Percentiles rank a stretch among this genome's conserved stretches.
Conservation (phyloP, 495 filamentous ascomycete species). For the Mytilinidion resinicola region DNA sequence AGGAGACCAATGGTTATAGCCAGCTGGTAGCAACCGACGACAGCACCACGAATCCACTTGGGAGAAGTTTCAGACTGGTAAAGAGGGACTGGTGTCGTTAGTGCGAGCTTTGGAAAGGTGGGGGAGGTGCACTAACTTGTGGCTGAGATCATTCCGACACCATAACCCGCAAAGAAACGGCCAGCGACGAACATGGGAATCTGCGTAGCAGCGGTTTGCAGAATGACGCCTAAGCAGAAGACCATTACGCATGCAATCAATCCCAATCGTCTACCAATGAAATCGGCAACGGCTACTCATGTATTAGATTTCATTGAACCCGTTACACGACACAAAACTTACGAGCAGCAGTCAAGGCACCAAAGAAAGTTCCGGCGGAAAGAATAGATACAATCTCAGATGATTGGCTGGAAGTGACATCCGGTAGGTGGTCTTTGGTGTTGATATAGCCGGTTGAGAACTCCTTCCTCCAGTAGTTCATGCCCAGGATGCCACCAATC, state of each 20-base stretch:
- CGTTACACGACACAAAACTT: neutral
- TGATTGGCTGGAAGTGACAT: conserved; percentile 55
- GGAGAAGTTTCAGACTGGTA: conserved; percentile 40
- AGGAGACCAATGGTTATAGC: conserved; percentile 40
- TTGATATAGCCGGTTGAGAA: conserved; percentile 58
- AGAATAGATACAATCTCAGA: conserved; percentile 66
- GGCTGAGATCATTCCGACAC: conserved; percentile 37
- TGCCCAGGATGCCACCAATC: conserved; percentile 76
- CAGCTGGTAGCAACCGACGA: conserved; percentile 39
- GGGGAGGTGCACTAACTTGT: conserved; percentile 13
- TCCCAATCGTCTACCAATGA: conserved; percentile 64
- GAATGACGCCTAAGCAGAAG: conserved; percentile 72
- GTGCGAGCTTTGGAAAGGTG: neutral
- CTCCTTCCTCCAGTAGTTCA: conserved; percentile 63
- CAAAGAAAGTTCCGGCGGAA: conserved; percentile 86
- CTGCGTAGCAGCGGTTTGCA: conserved; percentile 60
- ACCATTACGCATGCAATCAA: conserved; percentile 55
- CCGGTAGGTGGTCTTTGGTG: conserved; percentile 23
- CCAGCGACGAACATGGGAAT: conserved; percentile 37
- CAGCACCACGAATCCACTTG: conserved; percentile 39
- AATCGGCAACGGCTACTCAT: conserved; percentile 53
- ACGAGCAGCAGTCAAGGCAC: conserved; percentile 62
- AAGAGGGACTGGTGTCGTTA: conserved; percentile 46
- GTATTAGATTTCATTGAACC: neutral
- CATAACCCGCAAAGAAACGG: conserved; percentile 39